These are phyloP conservation scores for Colletotrichum tropicicola DNA, from an alignment of 2,329 filamentous ascomycete species.

Conservation along the genomic window DNA sequence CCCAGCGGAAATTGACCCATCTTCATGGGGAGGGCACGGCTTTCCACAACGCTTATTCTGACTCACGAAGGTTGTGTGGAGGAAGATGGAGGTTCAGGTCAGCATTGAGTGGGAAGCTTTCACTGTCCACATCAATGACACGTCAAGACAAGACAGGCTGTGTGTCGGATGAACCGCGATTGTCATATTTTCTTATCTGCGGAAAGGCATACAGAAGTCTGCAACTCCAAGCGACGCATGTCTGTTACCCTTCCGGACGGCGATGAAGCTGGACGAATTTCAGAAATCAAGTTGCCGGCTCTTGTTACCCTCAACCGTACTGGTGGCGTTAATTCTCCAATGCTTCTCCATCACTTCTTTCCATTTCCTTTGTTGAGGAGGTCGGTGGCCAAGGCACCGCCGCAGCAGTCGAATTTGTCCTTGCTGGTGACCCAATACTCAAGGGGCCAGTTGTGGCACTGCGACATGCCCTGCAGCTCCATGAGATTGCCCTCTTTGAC, in stretches of 20 bases:
- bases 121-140: background rate
- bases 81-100: background rate
- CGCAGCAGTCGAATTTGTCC: conserved; percentile 15
- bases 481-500: background rate
- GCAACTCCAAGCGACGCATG: background rate
- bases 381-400: background rate
- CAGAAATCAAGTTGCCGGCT: too few species aligned
- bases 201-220: background rate
- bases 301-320: too few species aligned
- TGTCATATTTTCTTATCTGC: background rate
- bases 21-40: background rate
- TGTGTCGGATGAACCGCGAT: conserved; percentile 1
- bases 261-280: too few species aligned
- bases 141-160: background rate
- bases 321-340: too few species aligned
- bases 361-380: too few species aligned
- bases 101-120: background rate
- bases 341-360: background rate
- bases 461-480: conserved; percentile 1
- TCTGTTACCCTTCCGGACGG: too few species aligned
- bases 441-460: background rate
- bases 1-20: background rate
- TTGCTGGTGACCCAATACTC: conserved; percentile 3
- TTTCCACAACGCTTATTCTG: background rate
- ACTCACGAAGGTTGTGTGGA: background rate